A percentile compares a stretch with the other conserved stretches of the same genome.
phyloP scores from a whole-genome alignment of 768 basidiomycete species.

The Vishniacozyma victoriae region DNA sequence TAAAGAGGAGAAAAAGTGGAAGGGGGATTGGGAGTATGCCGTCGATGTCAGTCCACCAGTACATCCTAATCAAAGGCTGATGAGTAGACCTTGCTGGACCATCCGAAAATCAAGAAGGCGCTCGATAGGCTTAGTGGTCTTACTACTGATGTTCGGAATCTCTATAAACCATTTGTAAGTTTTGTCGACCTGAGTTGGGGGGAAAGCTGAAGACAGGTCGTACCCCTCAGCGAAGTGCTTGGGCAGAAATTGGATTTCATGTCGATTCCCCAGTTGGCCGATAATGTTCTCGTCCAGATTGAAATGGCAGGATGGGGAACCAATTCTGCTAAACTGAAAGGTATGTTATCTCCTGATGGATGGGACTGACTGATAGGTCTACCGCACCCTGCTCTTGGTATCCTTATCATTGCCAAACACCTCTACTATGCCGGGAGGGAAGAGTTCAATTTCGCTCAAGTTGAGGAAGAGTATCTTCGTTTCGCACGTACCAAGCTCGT shows the following conservation, averaged over 20 bases:
- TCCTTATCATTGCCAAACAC: slow-evolving; percentile 80
- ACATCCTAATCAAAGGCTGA: slow-evolving; percentile 5
- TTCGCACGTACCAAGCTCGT: slow-evolving; percentile 56
- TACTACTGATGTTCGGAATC: slow-evolving; percentile 38
- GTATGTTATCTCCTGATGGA: slow-evolving; percentile 2
- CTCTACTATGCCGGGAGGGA: slow-evolving; percentile 68
- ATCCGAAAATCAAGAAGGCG: slow-evolving; percentile 10
- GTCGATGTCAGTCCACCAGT: slow-evolving; percentile 50
- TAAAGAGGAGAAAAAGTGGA: slow-evolving; percentile 52
- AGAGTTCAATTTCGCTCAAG: slow-evolving; percentile 83
- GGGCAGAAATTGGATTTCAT: slow-evolving; percentile 13
- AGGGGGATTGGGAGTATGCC: slow-evolving; percentile 54
- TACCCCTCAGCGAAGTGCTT: slow-evolving; percentile 16
- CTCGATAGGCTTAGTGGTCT: slow-evolving; percentile 31
- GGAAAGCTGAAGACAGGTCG: slow-evolving; percentile 14
- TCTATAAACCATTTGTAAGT: slow-evolving; percentile 41
- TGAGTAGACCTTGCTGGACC: slow-evolving; percentile 14
- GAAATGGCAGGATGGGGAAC: slow-evolving; percentile 40
- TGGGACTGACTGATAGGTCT: slow-evolving; percentile 52
- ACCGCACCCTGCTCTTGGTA: slow-evolving; percentile 70
- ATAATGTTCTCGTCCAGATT: slow-evolving; percentile 24
- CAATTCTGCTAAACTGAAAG: slow-evolving; percentile 33
- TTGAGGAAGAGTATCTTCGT: slow-evolving; percentile 58
- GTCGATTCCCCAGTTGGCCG: slow-evolving; percentile 4
- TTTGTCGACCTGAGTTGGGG: neutral